phyloP scores from a whole-genome alignment of 495 filamentous ascomycete genomes.

The Penicillium longicatenatum region DNA sequence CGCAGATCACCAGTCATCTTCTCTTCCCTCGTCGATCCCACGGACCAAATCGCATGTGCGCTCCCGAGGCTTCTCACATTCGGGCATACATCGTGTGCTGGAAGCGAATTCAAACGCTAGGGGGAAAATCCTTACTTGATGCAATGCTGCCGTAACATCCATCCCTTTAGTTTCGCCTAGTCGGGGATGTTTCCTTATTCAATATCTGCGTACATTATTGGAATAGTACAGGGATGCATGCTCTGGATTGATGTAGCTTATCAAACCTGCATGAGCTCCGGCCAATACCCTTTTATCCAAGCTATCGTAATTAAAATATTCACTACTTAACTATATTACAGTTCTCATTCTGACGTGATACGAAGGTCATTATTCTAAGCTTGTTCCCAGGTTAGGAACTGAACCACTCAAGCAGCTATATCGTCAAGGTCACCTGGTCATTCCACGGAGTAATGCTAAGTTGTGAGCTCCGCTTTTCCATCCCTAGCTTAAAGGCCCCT shows the following conservation, averaged over 20 bases:
- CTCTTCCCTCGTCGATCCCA: slow-evolving; percentile 4
- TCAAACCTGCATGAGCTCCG: too few species aligned
- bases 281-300: too few species aligned
- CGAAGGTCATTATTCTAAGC: background rate
- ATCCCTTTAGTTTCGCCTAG: background rate
- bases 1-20: background rate
- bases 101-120: too few species aligned
- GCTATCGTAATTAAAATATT: background rate
- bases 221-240: background rate
- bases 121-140: too few species aligned
- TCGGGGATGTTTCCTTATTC: background rate
- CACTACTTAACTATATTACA: background rate
- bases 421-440: background rate
- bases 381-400: background rate
- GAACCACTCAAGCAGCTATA: background rate
- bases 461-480: background rate
- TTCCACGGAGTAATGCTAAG: background rate
- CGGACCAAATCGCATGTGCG: slow-evolving; percentile 1
- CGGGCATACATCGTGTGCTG: background rate
- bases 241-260: background rate
- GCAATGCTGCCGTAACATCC: background rate
- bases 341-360: background rate
- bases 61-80: background rate
- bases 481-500: background rate
- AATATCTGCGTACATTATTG: background rate